phyloP scores from a whole-genome alignment of 176 grass and related monocot genomes.

The Lolium multiflorum region DNA sequence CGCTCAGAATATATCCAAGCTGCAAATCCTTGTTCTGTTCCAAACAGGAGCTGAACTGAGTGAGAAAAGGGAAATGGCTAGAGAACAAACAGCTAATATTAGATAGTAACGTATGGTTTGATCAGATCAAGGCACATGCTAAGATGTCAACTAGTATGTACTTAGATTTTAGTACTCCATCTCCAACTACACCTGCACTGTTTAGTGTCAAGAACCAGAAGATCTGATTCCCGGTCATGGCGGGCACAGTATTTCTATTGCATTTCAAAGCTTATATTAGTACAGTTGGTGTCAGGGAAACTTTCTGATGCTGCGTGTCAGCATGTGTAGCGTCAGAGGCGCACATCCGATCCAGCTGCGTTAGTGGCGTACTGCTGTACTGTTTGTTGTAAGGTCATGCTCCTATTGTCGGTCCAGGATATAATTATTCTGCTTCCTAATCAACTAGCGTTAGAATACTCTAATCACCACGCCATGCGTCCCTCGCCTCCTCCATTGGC shows the following conservation, averaged over 20 bases:
- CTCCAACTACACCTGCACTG: not conserved
- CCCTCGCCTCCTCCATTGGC: conserved; percentile 34
- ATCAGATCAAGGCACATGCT: conserved; percentile 27
- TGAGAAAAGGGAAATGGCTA: not conserved
- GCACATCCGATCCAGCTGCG: conserved; percentile 37
- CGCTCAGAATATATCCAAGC: conserved; percentile 22
- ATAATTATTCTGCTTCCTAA: conserved; percentile 42
- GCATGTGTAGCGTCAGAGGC: conserved; percentile 45
- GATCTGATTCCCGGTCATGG: conserved; percentile 34
- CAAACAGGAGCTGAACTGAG: conserved; percentile 3
- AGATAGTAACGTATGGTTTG: not conserved
- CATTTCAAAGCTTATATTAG: not conserved
- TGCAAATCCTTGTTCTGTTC: conserved; percentile 33
- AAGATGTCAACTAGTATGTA: not conserved
- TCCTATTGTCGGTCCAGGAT: conserved; percentile 28
- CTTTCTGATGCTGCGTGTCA: conserved; percentile 42
- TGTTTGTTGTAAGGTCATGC: conserved; percentile 53
- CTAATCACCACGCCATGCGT: conserved; percentile 33
- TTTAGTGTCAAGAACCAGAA: conserved; percentile 30
- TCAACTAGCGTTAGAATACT: conserved; percentile 43
- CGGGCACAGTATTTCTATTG: conserved; percentile 19
- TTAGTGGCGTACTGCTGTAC: conserved; percentile 56
- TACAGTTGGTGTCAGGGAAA: conserved; percentile 40
- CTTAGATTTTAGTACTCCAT: too few species aligned
- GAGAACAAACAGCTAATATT: conserved; percentile 7